These are phyloP conservation scores for Daucus carota DNA, from an alignment of 129 eudicot genomes.

Conservation along the genomic window DH1_v3.0 NC_030385.2:36377001-36377500, in stretches of 20 bases:
- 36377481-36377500: neutral
- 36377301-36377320: slow-evolving; percentile 50
- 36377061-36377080: slow-evolving; percentile 79
- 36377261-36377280: slow-evolving; percentile 81
- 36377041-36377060: slow-evolving; percentile 74
- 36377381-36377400: slow-evolving; percentile 71
- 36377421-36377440: slow-evolving; percentile 14
- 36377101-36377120: slow-evolving; percentile 80
- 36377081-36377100: slow-evolving; percentile 90
- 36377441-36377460: neutral
- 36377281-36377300: slow-evolving; percentile 84
- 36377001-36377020: slow-evolving; percentile 80
- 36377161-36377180: slow-evolving; percentile 80
- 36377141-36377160: slow-evolving; percentile 78
- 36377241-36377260: slow-evolving; percentile 81
- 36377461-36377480: neutral
- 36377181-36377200: slow-evolving; percentile 80
- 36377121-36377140: slow-evolving; percentile 74
- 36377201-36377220: slow-evolving; percentile 71
- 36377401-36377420: slow-evolving; percentile 63
- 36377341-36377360: slow-evolving; percentile 83
- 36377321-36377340: slow-evolving; percentile 88
- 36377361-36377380: slow-evolving; percentile 85
- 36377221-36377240: slow-evolving; percentile 61
- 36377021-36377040: slow-evolving; percentile 65